phyloP scores from a whole-genome alignment of 495 filamentous ascomycete species.

The Coniosporium apollinis region DNA sequence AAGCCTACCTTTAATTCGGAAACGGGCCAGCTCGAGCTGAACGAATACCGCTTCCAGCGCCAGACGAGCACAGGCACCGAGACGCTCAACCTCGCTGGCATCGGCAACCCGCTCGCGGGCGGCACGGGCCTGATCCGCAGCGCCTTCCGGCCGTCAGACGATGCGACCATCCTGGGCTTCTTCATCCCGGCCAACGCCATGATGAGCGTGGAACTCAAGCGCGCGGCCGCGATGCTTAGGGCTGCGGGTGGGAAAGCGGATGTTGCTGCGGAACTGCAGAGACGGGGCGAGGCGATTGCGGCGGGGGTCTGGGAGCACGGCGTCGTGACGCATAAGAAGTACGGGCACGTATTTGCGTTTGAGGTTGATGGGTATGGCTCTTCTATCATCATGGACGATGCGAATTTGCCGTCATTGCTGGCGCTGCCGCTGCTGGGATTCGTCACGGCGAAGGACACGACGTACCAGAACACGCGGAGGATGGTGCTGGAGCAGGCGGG shows the following conservation, averaged over 20 bases:
- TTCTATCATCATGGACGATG: conserved; percentile 88
- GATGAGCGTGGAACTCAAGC: conserved; percentile 80
- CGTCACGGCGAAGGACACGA: conserved; percentile 41
- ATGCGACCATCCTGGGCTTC: conserved; percentile 89
- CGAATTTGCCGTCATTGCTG: conserved; percentile 82
- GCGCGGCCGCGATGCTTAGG: conserved; percentile 51
- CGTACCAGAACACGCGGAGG: conserved; percentile 78
- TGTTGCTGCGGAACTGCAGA: conserved; percentile 32
- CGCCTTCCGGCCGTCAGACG: conserved; percentile 91
- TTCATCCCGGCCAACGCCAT: conserved; percentile 94
- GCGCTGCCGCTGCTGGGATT: conserved; percentile 82
- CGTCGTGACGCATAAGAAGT: conserved; percentile 68
- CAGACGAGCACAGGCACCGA: conserved; percentile 71
- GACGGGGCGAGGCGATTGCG: conserved; percentile 51
- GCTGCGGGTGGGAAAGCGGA: conserved; percentile 35
- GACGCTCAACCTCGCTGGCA: conserved; percentile 63
- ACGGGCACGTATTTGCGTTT: conserved; percentile 84
- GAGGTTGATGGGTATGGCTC: conserved; percentile 95
- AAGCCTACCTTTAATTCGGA: conserved; percentile 58
- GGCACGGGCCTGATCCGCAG: conserved; percentile 77
- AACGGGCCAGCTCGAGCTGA: conserved; percentile 43
- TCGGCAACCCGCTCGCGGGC: conserved; percentile 78
- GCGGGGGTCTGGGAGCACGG: conserved; percentile 74
- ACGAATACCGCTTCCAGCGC: conserved; percentile 77
- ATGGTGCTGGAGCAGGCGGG: conserved; percentile 67